These are phyloP conservation scores for Pezizomycotina sp. DNA, from an alignment of 2,329 filamentous ascomycete species.

Conservation along the genomic window DNA sequence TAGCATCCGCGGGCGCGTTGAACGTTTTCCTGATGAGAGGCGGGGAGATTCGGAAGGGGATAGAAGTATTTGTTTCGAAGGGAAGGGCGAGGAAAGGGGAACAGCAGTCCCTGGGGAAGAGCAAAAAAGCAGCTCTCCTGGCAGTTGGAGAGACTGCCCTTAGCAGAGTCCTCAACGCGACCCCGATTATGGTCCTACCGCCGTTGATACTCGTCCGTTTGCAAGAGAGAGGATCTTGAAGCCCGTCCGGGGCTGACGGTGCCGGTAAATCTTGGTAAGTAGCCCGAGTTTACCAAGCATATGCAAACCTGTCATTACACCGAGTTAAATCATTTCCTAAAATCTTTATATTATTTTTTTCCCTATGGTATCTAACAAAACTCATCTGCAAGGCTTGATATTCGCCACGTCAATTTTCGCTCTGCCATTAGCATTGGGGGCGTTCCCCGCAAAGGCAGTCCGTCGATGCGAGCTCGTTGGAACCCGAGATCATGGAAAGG, in stretches of 20 bases:
- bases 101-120: slow-evolving; percentile 58
- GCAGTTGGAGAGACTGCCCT: slow-evolving; percentile 88
- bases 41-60: slow-evolving; percentile 83
- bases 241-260: slow-evolving; percentile 59
- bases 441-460: slow-evolving; percentile 84
- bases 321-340: neutral
- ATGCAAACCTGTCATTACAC: neutral
- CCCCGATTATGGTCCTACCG: slow-evolving; percentile 92
- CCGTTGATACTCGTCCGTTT: slow-evolving; percentile 70
- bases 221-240: slow-evolving; percentile 69
- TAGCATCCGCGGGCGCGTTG: slow-evolving; percentile 74
- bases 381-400: slow-evolving; percentile 42
- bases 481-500: slow-evolving; percentile 69
- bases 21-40: slow-evolving; percentile 97
- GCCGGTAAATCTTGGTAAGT: slow-evolving; percentile 60
- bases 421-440: slow-evolving; percentile 72
- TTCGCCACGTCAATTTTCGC: slow-evolving; percentile 74
- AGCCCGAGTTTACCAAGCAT: neutral
- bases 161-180: slow-evolving; percentile 80
- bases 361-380: slow-evolving; percentile 2
- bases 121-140: slow-evolving; percentile 68
- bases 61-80: slow-evolving; percentile 60
- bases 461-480: slow-evolving; percentile 57
- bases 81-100: slow-evolving; percentile 48
- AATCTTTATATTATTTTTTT: neutral